A percentile compares a stretch with the other conserved stretches of the same genome.
Evolutionary conservation across 768 basidiomycete species (phyloP).

Genomic region (Ramaria sp.): DNA sequence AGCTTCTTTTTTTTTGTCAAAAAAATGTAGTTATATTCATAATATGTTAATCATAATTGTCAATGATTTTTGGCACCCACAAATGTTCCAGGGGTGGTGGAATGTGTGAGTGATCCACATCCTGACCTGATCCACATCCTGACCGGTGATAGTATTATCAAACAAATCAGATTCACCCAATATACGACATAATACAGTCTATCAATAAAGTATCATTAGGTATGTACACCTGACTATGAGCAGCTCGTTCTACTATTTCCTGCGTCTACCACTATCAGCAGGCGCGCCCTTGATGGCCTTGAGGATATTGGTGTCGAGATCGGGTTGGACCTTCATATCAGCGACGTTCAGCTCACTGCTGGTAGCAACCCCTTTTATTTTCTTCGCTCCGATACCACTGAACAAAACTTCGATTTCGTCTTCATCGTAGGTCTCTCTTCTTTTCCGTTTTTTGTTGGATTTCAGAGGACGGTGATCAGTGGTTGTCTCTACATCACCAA

Average conservation of each 20-base stretch:
- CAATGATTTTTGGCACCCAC: too few relatives aligned
- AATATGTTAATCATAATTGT: too few relatives aligned
- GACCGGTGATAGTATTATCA: too few relatives aligned
- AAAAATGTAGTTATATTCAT: too few relatives aligned
- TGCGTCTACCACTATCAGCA: background rate
- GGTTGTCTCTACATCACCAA: slow-evolving; percentile 2
- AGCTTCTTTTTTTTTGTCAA: too few relatives aligned
- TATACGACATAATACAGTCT: too few relatives aligned
- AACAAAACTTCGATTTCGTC: slow-evolving; percentile 78
- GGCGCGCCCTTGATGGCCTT: slow-evolving; percentile 4
- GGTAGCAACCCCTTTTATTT: slow-evolving; percentile 11
- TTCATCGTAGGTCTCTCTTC: slow-evolving; percentile 30
- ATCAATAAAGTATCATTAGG: too few relatives aligned
- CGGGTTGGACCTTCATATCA: background rate
- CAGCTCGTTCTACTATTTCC: background rate
- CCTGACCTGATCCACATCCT: too few relatives aligned
- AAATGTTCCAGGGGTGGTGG: too few relatives aligned
- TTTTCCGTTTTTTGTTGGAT: slow-evolving; percentile 24
- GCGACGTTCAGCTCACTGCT: background rate
- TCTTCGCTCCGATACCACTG: slow-evolving; percentile 43
- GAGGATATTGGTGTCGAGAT: background rate
- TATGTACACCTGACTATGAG: too few relatives aligned
- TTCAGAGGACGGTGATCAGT: background rate
- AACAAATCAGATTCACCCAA: too few relatives aligned
- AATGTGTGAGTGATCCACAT: too few relatives aligned